Conservation (phyloP, 2,329 filamentous ascomycete species). For the Fusarium sp. region DNA sequence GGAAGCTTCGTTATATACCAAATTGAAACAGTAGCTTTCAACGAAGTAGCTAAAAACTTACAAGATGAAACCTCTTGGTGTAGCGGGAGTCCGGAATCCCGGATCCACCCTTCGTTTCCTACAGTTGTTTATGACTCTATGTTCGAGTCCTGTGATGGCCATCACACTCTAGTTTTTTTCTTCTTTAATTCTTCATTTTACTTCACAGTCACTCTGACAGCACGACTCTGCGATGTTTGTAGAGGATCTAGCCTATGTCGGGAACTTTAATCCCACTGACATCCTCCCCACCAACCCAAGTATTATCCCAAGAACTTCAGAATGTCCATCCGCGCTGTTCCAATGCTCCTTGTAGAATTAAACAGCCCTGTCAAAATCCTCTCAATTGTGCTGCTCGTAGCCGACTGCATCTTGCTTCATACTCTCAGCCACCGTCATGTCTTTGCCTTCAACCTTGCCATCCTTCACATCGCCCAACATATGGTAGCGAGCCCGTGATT, state of each 20-base stretch:
- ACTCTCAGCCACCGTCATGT: background rate
- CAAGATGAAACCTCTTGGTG: background rate
- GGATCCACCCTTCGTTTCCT: background rate
- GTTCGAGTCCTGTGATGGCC: background rate
- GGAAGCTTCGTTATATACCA: accelerated
- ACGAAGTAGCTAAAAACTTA: background rate
- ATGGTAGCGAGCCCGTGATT: background rate
- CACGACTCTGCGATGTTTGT: background rate
- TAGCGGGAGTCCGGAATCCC: background rate
- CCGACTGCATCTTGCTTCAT: background rate
- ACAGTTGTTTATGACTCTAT: background rate
- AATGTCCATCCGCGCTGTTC: background rate
- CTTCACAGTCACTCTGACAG: background rate
- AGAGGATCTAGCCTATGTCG: accelerated
- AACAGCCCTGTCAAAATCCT: background rate
- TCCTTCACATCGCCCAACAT: background rate
- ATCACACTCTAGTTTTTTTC: background rate
- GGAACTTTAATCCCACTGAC: background rate
- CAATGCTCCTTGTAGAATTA: background rate
- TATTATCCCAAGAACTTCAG: background rate
- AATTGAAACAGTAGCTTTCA: background rate
- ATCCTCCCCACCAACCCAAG: background rate
- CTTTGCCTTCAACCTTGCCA: background rate
- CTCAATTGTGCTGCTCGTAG: accelerated
- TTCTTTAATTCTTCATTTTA: too few relatives aligned